Percentiles rank a stretch among this genome's conserved stretches.
phyloP scores from a whole-genome alignment of 176 grass and related monocot species.

The Stipa capillata region DNA sequence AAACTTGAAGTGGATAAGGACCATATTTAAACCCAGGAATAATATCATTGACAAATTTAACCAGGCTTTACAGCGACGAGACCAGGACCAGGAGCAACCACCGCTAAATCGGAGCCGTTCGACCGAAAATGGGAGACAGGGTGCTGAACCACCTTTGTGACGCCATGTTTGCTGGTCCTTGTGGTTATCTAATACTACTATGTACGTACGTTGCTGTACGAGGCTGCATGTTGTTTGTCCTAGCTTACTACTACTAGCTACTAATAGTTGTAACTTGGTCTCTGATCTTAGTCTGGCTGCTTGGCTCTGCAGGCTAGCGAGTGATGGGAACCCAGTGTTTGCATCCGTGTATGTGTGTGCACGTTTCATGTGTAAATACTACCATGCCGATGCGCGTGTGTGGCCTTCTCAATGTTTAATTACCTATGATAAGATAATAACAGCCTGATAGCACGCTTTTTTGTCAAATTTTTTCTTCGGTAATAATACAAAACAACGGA shows the following conservation, averaged over 20 bases:
- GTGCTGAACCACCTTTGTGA: background rate
- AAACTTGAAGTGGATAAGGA: background rate
- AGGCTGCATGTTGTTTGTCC: background rate
- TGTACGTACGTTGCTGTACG: background rate
- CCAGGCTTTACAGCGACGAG: slow-evolving; percentile 83
- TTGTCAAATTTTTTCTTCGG: background rate
- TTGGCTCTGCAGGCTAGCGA: background rate
- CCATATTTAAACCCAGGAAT: background rate
- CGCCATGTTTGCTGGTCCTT: slow-evolving; percentile 16
- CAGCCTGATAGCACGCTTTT: background rate
- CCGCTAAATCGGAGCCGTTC: slow-evolving; percentile 29
- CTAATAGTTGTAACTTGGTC: background rate
- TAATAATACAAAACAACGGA: too few species aligned
- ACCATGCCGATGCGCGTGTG: background rate
- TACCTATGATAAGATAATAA: background rate
- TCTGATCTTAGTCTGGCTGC: background rate
- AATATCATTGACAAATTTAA: background rate
- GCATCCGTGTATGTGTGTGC: slow-evolving; percentile 1
- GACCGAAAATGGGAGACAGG: background rate
- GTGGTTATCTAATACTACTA: slow-evolving; percentile 27
- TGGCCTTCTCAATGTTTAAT: background rate
- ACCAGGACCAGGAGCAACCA: slow-evolving; percentile 86
- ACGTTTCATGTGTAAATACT: background rate
- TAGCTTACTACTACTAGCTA: background rate
- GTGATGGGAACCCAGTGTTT: background rate